These are phyloP conservation scores for Pachyrhizus erosus DNA, from an alignment of 306 rosid species.

Conservation along the genomic window DNA sequence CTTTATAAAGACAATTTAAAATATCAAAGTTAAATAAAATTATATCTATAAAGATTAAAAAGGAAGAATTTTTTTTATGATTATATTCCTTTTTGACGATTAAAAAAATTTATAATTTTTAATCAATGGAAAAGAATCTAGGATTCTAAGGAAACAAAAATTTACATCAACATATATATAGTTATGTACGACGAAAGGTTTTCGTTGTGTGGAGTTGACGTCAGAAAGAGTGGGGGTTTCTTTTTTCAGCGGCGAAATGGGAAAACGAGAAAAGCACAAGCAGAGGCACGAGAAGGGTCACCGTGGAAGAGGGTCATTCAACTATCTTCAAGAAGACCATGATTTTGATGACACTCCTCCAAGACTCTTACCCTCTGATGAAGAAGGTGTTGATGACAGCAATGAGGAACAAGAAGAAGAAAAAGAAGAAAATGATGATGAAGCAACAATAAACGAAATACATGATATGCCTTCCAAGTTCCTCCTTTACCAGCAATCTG, in stretches of 20 bases:
- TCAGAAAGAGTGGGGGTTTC: neutral
- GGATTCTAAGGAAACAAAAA: no score
- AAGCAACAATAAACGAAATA: conserved; percentile 43
- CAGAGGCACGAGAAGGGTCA: conserved; percentile 53
- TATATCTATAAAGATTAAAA: no score
- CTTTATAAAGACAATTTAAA: no score
- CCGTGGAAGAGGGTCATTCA: conserved; percentile 52
- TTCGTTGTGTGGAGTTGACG: neutral
- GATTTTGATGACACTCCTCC: conserved; percentile 45
- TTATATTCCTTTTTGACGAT: no score
- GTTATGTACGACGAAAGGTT: neutral
- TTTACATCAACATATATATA: no score
- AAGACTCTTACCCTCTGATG: conserved; percentile 36
- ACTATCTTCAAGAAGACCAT: conserved; percentile 52
- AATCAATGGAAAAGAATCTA: no score
- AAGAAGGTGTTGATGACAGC: conserved; percentile 27
- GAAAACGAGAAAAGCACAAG: conserved; percentile 57
- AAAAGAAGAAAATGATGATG: conserved; percentile 35
- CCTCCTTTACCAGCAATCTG: conserved; percentile 84
- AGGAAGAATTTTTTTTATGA: no score
- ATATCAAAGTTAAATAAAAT: no score
- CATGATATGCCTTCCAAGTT: conserved; percentile 78
- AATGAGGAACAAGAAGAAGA: conserved; percentile 36
- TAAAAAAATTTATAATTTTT: no score
- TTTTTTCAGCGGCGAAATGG: conserved; percentile 48